Conservation (phyloP, 306 rosid genomes). For the Prunus padus region DNA sequence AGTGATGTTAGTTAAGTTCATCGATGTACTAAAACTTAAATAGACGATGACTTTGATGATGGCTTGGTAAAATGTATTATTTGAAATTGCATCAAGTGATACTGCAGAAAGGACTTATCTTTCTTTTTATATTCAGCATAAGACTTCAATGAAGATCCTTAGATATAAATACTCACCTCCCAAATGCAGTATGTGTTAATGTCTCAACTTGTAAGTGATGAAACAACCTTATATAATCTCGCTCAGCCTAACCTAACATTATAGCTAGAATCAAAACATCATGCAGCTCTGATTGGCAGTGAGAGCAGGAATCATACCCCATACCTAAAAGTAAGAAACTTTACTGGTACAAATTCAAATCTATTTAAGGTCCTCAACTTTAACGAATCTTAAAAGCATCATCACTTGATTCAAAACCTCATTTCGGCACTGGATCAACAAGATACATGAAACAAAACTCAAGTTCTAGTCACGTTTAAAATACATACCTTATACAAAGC, state of each 20-base stretch:
- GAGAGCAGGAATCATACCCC: neutral
- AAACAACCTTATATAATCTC: neutral
- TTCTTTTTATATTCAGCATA: neutral
- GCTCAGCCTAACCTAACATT: neutral
- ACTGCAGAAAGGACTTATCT: neutral
- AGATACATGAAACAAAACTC: neutral
- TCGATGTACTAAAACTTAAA: neutral
- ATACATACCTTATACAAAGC: slow-evolving; percentile 81
- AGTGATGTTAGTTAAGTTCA: neutral
- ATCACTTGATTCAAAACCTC: neutral
- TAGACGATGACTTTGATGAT: neutral
- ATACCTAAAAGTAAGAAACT: neutral
- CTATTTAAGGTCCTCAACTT: slow-evolving; percentile 17
- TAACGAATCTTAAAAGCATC: neutral
- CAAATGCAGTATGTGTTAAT: neutral
- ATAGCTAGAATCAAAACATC: neutral
- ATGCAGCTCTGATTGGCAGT: neutral
- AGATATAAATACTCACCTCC: too few relatives aligned
- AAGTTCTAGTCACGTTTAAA: neutral
- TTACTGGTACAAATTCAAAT: neutral
- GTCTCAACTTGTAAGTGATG: neutral
- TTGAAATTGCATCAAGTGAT: neutral
- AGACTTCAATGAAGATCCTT: too few relatives aligned
- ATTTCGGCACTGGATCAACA: slow-evolving; percentile 8
- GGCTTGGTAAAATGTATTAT: neutral